A percentile compares a stretch with the other conserved stretches of the same genome.
Conservation (phyloP, 306 rosid species). For the Cyclanthera cordifolia region DNA sequence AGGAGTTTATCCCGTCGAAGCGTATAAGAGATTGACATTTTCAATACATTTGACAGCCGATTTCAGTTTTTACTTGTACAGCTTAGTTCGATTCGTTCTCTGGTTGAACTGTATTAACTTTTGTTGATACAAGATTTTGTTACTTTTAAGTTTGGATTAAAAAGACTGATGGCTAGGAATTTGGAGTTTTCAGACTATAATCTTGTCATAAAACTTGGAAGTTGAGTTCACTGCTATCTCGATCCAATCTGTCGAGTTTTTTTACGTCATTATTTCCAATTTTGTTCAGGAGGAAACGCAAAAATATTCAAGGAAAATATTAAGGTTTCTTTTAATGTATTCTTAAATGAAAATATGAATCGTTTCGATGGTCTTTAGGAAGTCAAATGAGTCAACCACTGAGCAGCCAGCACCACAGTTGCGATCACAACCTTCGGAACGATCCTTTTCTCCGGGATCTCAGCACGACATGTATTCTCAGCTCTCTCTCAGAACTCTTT, state of each 20-base stretch:
- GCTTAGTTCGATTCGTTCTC: not conserved
- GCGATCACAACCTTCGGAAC: conserved; percentile 88
- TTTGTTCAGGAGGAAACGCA: not conserved
- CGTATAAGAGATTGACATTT: not conserved
- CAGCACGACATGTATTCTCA: conserved; percentile 68
- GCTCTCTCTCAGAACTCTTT: conserved; percentile 74
- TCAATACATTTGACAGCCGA: not conserved
- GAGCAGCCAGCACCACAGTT: conserved; percentile 70
- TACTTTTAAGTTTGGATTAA: not conserved
- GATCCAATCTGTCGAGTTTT: conserved; percentile 4
- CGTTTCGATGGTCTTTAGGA: conserved; percentile 29
- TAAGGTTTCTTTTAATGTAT: not conserved
- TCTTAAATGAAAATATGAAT: not conserved
- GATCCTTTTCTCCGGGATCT: conserved; percentile 82
- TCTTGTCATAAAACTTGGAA: not conserved
- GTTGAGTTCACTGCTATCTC: not conserved
- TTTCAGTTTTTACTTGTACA: not conserved
- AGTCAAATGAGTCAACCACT: conserved; percentile 27
- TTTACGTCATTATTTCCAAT: not conserved
- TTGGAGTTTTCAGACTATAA: not conserved
- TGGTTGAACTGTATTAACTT: not conserved
- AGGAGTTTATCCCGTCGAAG: not conserved
- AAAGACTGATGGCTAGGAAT: not conserved
- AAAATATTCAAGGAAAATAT: not conserved
- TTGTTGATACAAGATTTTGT: not conserved